Evolutionary conservation across 495 filamentous ascomycete species (phyloP), one percentile per base, ranked within the genome.

Genomic region (Penicillium egyptiacum): DNA sequence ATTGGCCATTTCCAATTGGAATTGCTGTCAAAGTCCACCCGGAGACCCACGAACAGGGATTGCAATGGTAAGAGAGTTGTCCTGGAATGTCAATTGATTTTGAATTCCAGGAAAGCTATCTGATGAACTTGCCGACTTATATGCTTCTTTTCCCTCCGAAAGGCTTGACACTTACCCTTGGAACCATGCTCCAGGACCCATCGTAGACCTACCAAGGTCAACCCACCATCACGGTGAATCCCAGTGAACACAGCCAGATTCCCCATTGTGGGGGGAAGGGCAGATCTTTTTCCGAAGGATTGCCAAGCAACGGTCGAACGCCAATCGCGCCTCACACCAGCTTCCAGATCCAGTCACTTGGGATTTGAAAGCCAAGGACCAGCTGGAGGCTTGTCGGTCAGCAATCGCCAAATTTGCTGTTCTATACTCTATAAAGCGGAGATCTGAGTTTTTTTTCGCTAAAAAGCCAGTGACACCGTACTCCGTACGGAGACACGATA

Each of bases 361-460:
- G 40, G 46, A 56, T 49, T 28, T 26, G 22, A 51, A 43, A 11
- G 12, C 8, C 22, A 28, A 20, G 8, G 20, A 28, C 42, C 28
- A 31, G 22, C 31, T 28, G 39, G 22, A 17, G 28, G 48, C 31
- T 42, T 45, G 50, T 64, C 58, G 54, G 58, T 55, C 61, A 64
- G 35, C 23, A 52, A 47, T 28, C 55, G 30, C 11, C 30, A 33
- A 33, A 33, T 14, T 14, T 33, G 30, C 4, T 33, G 30, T 33
- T 14, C 30, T 33, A 11, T 33, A 33, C 30, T 33, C 10, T 33
- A 33, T 14, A 33, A 12, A 33, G 30, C 30, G 30, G 30, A 33
- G 11, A 33, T 46, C 53, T 48, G 33, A 45, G 48, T 62, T 61
- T 61, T 62, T 61, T 61, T 43, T 17, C 54, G 37, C 22, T 33